Evolutionary conservation across 2,329 filamentous ascomycete genomes (phyloP), one percentile per base, ranked within the genome.

Genomic region (Colletotrichum karsti): DNA sequence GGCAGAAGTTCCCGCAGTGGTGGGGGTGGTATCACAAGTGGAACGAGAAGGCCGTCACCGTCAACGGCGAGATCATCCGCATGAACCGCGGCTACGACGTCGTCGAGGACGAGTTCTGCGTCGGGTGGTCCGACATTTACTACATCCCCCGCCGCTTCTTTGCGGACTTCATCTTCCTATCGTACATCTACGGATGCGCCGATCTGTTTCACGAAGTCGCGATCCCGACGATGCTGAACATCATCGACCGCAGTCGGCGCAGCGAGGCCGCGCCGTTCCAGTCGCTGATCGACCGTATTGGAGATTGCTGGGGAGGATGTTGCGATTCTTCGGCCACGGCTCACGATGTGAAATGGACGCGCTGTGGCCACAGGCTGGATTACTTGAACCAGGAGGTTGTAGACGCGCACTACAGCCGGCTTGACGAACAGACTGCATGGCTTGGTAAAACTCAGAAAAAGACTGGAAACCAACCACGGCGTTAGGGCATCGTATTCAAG

Each of bases 61-160:
- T 67, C 42, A 69, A 69, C 66, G 66, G 66, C 42, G 66, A 69
- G 35, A 35, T 59, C 30, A 15, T 30, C 24, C 44, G 63, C 12
- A 46, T 68, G 57, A 28, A 35, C 30, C 50, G 54, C 8, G 67
- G 63, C 2, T 69, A 69, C 67, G 22, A 39, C 24, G 30, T 69
- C 13, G 30, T 35, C 1, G 67, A 64, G 9, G 26, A 69, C 7
- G 73, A 78, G 67, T 77, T 71, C 57, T 78, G 76, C 57, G 66
- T 73, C 9, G 76, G 76, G 26, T 78, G 77, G 77, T 73, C 72
- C 5, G 77, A 78, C 46, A 77, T 78, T 12, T 78, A 77, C 70
- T 78, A 75, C 70, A 69, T 78, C 33, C 77, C 77, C 6, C 72
- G 75, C 26, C 73, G 73, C 33, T 75, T 75, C 68, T 78, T 78